Evolutionary conservation across 176 grass and related monocot species (phyloP), one percentile per base, ranked within the genome.

Genomic region (Musa troglodytarum): DNA sequence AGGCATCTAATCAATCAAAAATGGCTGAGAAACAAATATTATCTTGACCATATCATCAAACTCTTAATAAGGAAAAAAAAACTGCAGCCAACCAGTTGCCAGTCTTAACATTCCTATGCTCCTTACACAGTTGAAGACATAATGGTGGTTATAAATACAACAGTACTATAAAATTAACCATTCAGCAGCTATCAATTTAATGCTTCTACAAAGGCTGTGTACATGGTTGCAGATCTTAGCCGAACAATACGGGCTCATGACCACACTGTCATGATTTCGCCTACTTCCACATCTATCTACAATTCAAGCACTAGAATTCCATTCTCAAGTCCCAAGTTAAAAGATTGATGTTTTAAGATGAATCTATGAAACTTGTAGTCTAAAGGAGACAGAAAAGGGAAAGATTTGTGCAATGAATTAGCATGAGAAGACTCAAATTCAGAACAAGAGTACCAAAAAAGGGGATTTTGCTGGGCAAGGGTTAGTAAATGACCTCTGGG

Each of bases 401-500:
- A 61, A n/a, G 57, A 19, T 17, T 61, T n/a, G 57, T 19, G 57
- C 57, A 61, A 61, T 17, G 57, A 61, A 21, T 61, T 61, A 19
- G 57, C 15, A 61, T 61, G 57, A 26, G 10, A 68, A 34, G n/a
- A 68, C 28, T 29, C 65, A 2, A 34, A 17, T 68, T 1, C 1
- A 8, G 21, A 17, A 43, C 28, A 29, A 11, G 22, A 24, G 65
- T 22, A 11, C 34, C 34, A 43, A 43, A 68, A 34, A 43, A 68
- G 21, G n/a, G 7, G 57, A 61, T n/a, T 61, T 61, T 61, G 16
- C 16, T 61, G 57, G 8, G 16, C 15, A 17, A 61, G 16, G 57
- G 17, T 43, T 59, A 43, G 22, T 1, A 8, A 13, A 26, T 23
- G 21, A 92, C 92, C 92, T 96, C 51, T 90, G 89, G 11, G 92